Base-by-base conservation (phyloP, 2,329 filamentous ascomycete genomes). In the Phialemoniopsis sp. region DNA sequence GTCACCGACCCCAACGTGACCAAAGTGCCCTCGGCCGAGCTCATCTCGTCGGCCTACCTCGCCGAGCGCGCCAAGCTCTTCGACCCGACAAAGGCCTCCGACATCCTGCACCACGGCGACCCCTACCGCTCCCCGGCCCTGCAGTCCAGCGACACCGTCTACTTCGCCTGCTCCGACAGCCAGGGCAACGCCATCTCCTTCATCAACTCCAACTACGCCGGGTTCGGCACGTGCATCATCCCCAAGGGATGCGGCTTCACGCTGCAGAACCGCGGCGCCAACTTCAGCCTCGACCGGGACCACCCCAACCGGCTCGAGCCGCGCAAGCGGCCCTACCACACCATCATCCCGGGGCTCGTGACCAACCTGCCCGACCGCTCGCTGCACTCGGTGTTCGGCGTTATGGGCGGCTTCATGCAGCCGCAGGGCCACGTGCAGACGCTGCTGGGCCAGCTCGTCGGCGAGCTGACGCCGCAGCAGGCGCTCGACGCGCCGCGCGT, bases 351-450 rank as follows among this genome's bases (percentile, higher is more conserved):
- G 0, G 91, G 87, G 1, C 76, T 97, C 60, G 80, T 91, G 14
- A 97, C 93, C 0, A 89, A 93, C 50, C 59, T 78, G 14, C 66
- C 68, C 5, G 89, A 94, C 51, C 78, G 79, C 18, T 82, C 77
- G 36, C 66, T 97, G 41, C 87, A 95, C 60, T 85, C 80, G 4
- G 86, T 95, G 0, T 96, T 91, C 54, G 93, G 93, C 38, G 91
- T 97, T 44, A 97, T 97, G 93, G 93, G 93, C 38, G 91, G 89
- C 3, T 97, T 94, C 64, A 97, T 97, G 87, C 93, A 98, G 66
- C 93, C 93, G 0, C 93, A 97, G 63, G 93, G 91, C 16, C 93
- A 97, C 44, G 83, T 97, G 0, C 93, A 97, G 62, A 89, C 95
- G 1, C 66, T 98, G 9, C 71, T 97, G 3, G 95, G 94, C 49